A percentile compares a stretch with the other conserved stretches of the same genome.
Evolutionary conservation across 176 grass and related monocot genomes (phyloP).

Genomic region (Musa schizocarpa): DNA sequence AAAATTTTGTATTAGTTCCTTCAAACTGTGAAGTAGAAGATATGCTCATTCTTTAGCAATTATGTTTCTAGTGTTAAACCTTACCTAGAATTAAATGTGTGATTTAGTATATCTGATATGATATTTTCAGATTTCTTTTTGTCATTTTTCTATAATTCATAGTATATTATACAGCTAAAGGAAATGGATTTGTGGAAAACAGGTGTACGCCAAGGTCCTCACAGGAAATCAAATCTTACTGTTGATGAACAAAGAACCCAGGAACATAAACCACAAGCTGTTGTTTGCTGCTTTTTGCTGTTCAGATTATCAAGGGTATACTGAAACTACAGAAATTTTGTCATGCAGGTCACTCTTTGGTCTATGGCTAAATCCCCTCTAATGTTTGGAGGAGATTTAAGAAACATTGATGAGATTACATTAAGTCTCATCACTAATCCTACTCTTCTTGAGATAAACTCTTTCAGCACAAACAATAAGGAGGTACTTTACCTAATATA

Average conservation of each 20-base stretch:
- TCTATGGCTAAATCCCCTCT: slow-evolving; percentile 84
- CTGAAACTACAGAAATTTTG: neutral
- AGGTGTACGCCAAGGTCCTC: slow-evolving; percentile 59
- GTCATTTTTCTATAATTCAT: neutral
- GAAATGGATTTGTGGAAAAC: slow-evolving; percentile 11
- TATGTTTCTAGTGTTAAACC: neutral
- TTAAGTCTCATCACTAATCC: slow-evolving; percentile 67
- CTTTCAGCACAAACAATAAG: slow-evolving; percentile 64
- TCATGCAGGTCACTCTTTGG: slow-evolving; percentile 75
- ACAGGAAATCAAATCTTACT: slow-evolving; percentile 70
- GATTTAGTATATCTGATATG: neutral
- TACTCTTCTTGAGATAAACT: slow-evolving; percentile 73
- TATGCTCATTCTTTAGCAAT: neutral
- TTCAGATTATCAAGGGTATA: neutral
- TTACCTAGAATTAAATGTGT: neutral
- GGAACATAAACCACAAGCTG: slow-evolving; percentile 28
- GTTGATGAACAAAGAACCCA: slow-evolving; percentile 84
- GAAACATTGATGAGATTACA: slow-evolving; percentile 43
- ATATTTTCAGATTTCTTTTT: neutral
- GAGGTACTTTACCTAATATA: slow-evolving; percentile 45
- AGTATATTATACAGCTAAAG: neutral
- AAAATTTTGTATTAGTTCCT: neutral
- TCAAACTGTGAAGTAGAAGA: neutral
- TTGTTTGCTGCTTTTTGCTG: neutral
- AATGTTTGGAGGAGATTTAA: slow-evolving; percentile 93